Conservation (phyloP, 768 basidiomycete genomes). For the Amanita pallidorosea region DNA sequence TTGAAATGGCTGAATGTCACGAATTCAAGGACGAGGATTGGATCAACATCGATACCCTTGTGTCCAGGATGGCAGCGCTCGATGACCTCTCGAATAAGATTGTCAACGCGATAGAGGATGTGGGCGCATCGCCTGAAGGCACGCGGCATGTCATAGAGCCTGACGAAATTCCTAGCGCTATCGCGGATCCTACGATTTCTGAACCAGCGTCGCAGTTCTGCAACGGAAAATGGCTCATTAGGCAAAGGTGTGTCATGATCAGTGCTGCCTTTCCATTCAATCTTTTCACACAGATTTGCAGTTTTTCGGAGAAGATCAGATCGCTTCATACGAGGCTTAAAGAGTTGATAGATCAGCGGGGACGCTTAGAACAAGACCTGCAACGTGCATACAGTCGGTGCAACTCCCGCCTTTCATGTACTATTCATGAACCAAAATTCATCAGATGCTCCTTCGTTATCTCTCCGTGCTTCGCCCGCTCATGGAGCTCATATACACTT, state of each 20-base stretch:
- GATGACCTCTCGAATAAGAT: constrained; percentile 46
- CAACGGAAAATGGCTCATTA: constrained; percentile 46
- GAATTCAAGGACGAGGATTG: constrained; percentile 31
- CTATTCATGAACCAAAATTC: background rate
- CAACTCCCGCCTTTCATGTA: background rate
- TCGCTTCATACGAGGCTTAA: constrained; percentile 37
- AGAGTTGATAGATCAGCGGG: constrained; percentile 32
- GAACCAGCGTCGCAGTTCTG: constrained; percentile 14
- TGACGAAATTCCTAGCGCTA: constrained; percentile 2
- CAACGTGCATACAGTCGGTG: constrained; percentile 42
- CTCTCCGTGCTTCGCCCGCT: constrained; percentile 54
- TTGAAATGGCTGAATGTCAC: constrained; percentile 30
- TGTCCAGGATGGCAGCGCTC: constrained; percentile 43
- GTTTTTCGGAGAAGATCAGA: constrained; percentile 49
- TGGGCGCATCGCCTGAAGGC: background rate
- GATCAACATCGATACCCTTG: constrained; percentile 41
- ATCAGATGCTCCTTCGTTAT: constrained; percentile 61
- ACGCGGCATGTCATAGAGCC: background rate
- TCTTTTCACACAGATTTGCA: constrained; percentile 13
- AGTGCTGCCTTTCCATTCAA: background rate
- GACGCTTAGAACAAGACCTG: constrained; percentile 41
- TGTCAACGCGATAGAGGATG: constrained; percentile 29
- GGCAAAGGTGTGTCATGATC: constrained; percentile 43
- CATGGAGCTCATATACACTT: constrained; percentile 74
- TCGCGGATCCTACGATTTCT: background rate